phyloP scores from a whole-genome alignment of 768 basidiomycete genomes.

The Leccinellum luteum region DNA sequence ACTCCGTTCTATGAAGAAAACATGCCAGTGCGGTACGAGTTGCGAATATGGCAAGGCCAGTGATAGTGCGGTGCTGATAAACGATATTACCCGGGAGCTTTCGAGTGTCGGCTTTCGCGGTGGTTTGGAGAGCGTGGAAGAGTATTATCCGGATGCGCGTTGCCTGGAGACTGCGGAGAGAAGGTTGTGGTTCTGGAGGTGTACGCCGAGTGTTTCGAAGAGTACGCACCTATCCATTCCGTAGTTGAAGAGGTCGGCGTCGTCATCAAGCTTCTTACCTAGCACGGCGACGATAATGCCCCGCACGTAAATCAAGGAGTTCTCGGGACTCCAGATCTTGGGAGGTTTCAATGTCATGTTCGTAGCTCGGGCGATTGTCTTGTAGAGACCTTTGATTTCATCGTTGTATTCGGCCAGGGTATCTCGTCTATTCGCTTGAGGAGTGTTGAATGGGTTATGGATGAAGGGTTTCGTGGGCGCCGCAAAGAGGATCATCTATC shows the following conservation, averaged over 20 bases:
- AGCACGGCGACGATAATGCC: slow-evolving; percentile 12
- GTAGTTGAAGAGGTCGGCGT: slow-evolving; percentile 8
- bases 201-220: not conserved
- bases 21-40: slow-evolving; percentile 3
- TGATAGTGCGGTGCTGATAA: slow-evolving; percentile 36
- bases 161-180: slow-evolving; percentile 34
- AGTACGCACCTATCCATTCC: slow-evolving; percentile 10
- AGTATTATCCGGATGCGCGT: slow-evolving; percentile 42
- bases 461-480: slow-evolving; percentile 10
- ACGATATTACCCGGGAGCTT: slow-evolving; percentile 34
- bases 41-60: slow-evolving; percentile 18
- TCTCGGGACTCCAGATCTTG: slow-evolving; percentile 16
- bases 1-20: slow-evolving; percentile 16
- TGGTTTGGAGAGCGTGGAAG: slow-evolving; percentile 32
- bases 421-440: slow-evolving; percentile 9
- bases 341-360: slow-evolving; percentile 11
- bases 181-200: not conserved
- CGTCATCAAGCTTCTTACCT: slow-evolving; percentile 11
- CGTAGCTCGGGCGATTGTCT: slow-evolving; percentile 1
- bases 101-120: slow-evolving; percentile 17
- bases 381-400: slow-evolving; percentile 16
- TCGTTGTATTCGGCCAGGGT: slow-evolving; percentile 10
- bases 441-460: not conserved
- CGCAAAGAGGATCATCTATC: slow-evolving; percentile 18
- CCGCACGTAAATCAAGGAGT: slow-evolving; percentile 12